A percentile compares a stretch with the other conserved stretches of the same genome.
Conservation (phyloP, 495 filamentous ascomycete species). For the Rusavskia elegans region DNA sequence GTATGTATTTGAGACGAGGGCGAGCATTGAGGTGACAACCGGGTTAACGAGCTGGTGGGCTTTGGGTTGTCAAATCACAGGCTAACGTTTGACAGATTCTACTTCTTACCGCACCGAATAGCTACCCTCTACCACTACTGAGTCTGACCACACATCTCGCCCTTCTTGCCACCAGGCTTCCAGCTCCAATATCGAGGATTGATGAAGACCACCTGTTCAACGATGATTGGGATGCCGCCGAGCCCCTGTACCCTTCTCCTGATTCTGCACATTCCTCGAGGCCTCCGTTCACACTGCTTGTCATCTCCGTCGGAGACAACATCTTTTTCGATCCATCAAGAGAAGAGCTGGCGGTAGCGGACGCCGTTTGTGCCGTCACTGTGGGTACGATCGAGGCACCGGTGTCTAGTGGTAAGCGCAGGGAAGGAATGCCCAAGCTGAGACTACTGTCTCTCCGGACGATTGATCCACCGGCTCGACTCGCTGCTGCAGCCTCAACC, state of each 20-base stretch:
- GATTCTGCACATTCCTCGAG: constrained; percentile 14
- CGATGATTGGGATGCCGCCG: constrained; percentile 85
- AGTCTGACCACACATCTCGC: constrained; percentile 90
- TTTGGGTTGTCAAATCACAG: neutral
- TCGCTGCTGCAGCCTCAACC: constrained; percentile 43
- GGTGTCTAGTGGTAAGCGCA: neutral
- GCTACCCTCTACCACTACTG: constrained; percentile 78
- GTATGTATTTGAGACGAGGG: constrained; percentile 32
- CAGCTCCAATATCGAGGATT: constrained; percentile 61
- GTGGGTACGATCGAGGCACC: constrained; percentile 17
- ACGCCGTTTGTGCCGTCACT: constrained; percentile 69
- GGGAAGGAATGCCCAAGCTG: constrained; percentile 14
- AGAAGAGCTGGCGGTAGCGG: constrained; percentile 85
- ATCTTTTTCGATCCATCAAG: constrained; percentile 85
- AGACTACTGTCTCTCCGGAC: constrained; percentile 47
- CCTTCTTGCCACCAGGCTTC: constrained; percentile 75
- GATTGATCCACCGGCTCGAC: constrained; percentile 53
- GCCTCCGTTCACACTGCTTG: constrained; percentile 78
- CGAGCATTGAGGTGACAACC: neutral
- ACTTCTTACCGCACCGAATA: constrained; percentile 72
- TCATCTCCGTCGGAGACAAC: constrained; percentile 71
- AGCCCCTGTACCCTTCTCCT: constrained; percentile 53
- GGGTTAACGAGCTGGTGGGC: neutral
- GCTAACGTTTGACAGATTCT: constrained; percentile 46
- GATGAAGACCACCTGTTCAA: constrained; percentile 97